phyloP scores from a whole-genome alignment of 495 filamentous ascomycete genomes.

The Podospora didyma region DNA sequence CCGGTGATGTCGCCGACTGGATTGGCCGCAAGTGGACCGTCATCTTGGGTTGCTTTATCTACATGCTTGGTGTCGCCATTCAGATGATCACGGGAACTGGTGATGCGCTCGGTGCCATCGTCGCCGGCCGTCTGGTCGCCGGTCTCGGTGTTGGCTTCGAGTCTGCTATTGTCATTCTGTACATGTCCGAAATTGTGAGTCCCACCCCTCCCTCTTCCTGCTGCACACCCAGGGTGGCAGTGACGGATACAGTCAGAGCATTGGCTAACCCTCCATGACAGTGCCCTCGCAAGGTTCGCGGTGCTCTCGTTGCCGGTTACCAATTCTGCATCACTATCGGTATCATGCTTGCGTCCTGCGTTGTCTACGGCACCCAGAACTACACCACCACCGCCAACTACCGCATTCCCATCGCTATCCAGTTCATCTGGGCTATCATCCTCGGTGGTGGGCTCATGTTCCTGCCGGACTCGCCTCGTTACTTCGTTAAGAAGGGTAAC shows the following conservation, averaged over 20 bases:
- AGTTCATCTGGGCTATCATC: constrained; percentile 67
- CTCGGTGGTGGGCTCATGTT: constrained; percentile 56
- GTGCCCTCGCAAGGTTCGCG: constrained; percentile 65
- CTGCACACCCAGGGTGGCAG: too few species aligned
- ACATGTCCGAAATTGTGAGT: constrained; percentile 65
- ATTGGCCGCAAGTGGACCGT: constrained; percentile 66
- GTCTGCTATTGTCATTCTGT: constrained; percentile 69
- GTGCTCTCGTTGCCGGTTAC: constrained; percentile 69
- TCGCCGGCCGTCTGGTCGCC: constrained; percentile 66
- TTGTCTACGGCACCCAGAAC: constrained; percentile 65
- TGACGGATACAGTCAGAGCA: neutral
- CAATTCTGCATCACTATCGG: constrained; percentile 77
- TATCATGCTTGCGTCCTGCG: constrained; percentile 66
- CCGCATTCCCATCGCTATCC: constrained; percentile 68
- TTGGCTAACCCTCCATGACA: constrained; percentile 15
- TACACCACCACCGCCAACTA: constrained; percentile 61
- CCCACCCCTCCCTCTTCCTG: neutral
- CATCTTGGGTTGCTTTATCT: constrained; percentile 61
- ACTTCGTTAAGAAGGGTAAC: constrained; percentile 70
- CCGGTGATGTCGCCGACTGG: constrained; percentile 65
- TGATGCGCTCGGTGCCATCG: constrained; percentile 48
- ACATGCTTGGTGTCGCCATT: constrained; percentile 59
- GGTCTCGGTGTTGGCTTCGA: constrained; percentile 74
- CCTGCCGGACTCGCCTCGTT: constrained; percentile 77
- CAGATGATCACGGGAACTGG: constrained; percentile 48